Conservation (phyloP, 192 early-diverging fungal species). For the Dimargaris verticillata region DNA sequence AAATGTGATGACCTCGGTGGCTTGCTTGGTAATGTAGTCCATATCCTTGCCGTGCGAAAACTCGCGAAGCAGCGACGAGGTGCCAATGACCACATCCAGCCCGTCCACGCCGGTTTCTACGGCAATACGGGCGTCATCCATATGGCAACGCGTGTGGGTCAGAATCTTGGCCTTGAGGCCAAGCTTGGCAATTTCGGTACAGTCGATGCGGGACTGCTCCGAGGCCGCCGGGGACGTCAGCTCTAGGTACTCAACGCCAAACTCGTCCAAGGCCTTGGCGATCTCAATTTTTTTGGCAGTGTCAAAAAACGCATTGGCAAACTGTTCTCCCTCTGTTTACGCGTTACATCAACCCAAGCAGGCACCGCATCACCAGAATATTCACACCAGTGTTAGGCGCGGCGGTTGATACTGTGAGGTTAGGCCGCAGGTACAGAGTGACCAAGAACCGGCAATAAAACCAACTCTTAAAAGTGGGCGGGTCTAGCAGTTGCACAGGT, state of each 20-base stretch:
- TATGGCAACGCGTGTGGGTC: slow-evolving; percentile 92
- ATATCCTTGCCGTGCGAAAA: slow-evolving; percentile 99
- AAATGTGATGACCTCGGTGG: slow-evolving; percentile 89
- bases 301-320: slow-evolving; percentile 97
- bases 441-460: not conserved
- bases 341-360: not conserved
- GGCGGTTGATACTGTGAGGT: slow-evolving; percentile 11
- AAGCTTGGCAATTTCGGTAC: slow-evolving; percentile 74
- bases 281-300: slow-evolving; percentile 96
- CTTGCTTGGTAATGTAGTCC: slow-evolving; percentile 89
- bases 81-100: slow-evolving; percentile 95
- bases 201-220: slow-evolving; percentile 88
- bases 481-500: too few species aligned
- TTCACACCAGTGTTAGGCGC: not conserved
- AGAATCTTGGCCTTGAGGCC: slow-evolving; percentile 96
- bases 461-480: not conserved
- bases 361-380: not conserved
- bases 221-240: slow-evolving; percentile 92
- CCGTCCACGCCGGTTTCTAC: slow-evolving; percentile 96
- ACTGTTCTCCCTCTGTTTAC: slow-evolving; percentile 87
- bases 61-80: slow-evolving; percentile 86
- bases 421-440: not conserved
- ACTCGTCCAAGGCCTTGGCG: slow-evolving; percentile 92
- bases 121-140: slow-evolving; percentile 94
- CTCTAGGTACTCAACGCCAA: slow-evolving; percentile 98